Conservation (phyloP, 176 grass and related monocot genomes). For the Oryza longistaminata region DNA sequence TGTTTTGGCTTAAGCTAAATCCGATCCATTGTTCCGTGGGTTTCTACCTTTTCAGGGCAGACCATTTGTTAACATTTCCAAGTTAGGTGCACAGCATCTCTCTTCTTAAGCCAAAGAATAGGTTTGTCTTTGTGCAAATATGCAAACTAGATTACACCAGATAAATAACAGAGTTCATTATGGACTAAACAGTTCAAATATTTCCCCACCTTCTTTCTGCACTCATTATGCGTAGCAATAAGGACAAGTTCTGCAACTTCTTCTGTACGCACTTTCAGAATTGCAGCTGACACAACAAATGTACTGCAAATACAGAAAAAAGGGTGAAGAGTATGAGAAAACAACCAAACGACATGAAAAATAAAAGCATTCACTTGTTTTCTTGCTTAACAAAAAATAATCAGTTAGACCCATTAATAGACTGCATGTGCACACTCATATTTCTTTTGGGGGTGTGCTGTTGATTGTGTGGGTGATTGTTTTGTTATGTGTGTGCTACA, state of each 20-base stretch:
- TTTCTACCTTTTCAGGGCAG: neutral
- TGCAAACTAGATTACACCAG: constrained; percentile 22
- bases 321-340: neutral
- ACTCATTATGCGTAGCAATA: constrained; percentile 45
- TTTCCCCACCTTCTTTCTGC: constrained; percentile 47
- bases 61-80: neutral
- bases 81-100: neutral
- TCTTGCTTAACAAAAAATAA: neutral
- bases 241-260: constrained; percentile 57
- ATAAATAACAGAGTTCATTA: constrained; percentile 21
- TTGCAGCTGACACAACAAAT: constrained; percentile 53
- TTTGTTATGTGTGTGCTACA: neutral
- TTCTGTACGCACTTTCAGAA: constrained; percentile 60
- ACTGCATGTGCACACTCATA: neutral
- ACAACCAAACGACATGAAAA: constrained; percentile 9
- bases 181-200: constrained; percentile 13
- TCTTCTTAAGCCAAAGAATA: constrained; percentile 7
- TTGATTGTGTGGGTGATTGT: neutral
- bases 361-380: neutral
- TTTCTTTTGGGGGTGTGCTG: neutral
- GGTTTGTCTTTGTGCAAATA: neutral
- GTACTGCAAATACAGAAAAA: constrained; percentile 38
- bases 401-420: neutral
- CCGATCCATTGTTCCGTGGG: neutral
- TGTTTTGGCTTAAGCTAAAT: neutral